Base-by-base conservation (phyloP, 2,329 filamentous ascomycete genomes). In the Arthrocladium fulminans region DNA sequence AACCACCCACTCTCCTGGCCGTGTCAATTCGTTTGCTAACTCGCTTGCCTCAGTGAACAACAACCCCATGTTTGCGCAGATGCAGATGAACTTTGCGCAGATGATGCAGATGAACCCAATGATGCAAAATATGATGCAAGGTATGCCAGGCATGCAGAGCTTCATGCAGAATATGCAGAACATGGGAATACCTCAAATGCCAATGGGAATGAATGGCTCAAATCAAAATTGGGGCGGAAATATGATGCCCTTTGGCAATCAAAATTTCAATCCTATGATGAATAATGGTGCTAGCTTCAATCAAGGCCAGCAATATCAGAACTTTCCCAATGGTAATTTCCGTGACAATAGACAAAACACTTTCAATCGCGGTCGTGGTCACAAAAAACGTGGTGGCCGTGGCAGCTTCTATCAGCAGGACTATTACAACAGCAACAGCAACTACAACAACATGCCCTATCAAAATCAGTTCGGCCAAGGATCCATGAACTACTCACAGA, bases 211-310 rank as follows among this genome's bases (percentile, higher is more conserved):
- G 22, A 59, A 63, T 63, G 62, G 59, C 60, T 54, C 61, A 61
- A 65, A 45, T 22, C 24, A 30, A 22, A 32, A 32, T 30, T 44
- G 41, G 41, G 15, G 10, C 15, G 7, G 15, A 23, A 45, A 45
- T 29, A 45, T 45, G 29, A 45, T 45, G 73, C 73, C 63, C 15
- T 35, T 35, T 45, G 20, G 19, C 17, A 37, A 37, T 25, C 29
- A 19, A 23, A 70, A 65, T 42, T 53, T 56, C 51, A 54, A 56
- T 50, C 53, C 55, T 25, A 55, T 90, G 80, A 95, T 96, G 86
- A 86, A 89, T 96, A 79, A 64, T 86, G 81, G 80, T 75, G 81
- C 82, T 85, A 83, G 86, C 73, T 87, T 79, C 80, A 84, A 84
- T 75, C 75, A 80, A 75, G 82, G 81, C 43, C 43, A 45, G 32